Evolutionary conservation across 495 filamentous ascomycete species (phyloP), one percentile per base, ranked within the genome.

Genomic region (Lophiotrema nucula): DNA sequence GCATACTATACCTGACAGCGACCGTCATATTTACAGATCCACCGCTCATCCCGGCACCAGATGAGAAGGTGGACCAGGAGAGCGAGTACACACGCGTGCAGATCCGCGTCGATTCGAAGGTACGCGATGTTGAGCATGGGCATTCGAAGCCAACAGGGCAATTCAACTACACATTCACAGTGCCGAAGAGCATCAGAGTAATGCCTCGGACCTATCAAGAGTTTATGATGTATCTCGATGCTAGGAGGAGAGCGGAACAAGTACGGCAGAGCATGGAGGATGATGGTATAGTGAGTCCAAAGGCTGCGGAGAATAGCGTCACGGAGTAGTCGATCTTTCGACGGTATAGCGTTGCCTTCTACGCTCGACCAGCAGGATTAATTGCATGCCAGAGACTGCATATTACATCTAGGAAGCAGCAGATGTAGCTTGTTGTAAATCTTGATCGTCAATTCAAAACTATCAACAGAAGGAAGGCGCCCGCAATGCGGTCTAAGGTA

Each of bases 221-320:
- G 69, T 89, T 84, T 62, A 90, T 90, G 87, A 79, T 88, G 69
- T 92, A 85, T 76, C 75, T 88, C 19, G 87, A 92, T 73, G 86
- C 87, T 8, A 67, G 87, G 51, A 71, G 88, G 57, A 74, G 86
- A 22, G 82, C 80, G 12, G 55, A 65, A 41, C 35, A 64, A 42
- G 66, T 73, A 8, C 28, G 61, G 16, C 66, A 70, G 53, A 69
- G 50, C 37, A 44, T 73, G 10, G 42, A 66, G 50, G 39, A 67
- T 1, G 66, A 60, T 19, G 52, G 60, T 12, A 11, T 39, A 4
- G 15, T 51, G 44, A 53, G 38, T 39, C 42, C 48, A 15, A 52
- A 67, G 60, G 35, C 26, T 16, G 63, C 48, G n/a, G 58, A 54
- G 39, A 53, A 66, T 22, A 67, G 68, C 25, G 49, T 72, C 21